phyloP scores from a whole-genome alignment of 2,329 filamentous ascomycete species.

The Lachnellula suecica region DNA sequence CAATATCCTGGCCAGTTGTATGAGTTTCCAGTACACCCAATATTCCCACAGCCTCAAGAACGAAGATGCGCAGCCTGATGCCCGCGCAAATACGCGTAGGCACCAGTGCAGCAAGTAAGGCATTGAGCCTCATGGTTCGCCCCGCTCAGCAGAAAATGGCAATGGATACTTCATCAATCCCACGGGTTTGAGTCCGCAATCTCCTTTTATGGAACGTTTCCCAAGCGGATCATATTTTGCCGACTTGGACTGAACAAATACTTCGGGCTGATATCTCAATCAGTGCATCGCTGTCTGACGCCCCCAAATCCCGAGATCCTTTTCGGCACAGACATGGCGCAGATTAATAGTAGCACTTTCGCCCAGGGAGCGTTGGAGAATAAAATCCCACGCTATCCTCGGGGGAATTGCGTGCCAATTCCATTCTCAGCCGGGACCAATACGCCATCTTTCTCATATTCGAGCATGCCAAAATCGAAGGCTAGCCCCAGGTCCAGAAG shows the following conservation, averaged over 20 bases:
- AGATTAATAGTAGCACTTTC: neutral
- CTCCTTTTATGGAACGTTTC: too few relatives aligned
- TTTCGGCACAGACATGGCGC: neutral
- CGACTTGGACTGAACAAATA: too few relatives aligned
- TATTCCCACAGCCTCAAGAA: neutral
- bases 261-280: neutral
- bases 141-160: neutral
- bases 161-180: too few relatives aligned
- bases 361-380: neutral
- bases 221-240: too few relatives aligned
- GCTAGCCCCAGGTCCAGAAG: neutral
- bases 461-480: neutral
- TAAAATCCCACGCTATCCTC: neutral
- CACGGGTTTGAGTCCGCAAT: too few relatives aligned
- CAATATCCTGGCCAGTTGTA: neutral
- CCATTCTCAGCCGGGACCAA: neutral
- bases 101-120: neutral
- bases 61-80: neutral
- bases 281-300: neutral
- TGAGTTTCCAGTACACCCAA: neutral
- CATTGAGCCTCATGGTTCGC: neutral
- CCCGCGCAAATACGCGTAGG: neutral
- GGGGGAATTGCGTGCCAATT: too few relatives aligned
- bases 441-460: neutral
- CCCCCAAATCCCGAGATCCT: neutral